phyloP scores from a whole-genome alignment of 768 basidiomycete genomes.

The Glaciozyma martinii region DNA sequence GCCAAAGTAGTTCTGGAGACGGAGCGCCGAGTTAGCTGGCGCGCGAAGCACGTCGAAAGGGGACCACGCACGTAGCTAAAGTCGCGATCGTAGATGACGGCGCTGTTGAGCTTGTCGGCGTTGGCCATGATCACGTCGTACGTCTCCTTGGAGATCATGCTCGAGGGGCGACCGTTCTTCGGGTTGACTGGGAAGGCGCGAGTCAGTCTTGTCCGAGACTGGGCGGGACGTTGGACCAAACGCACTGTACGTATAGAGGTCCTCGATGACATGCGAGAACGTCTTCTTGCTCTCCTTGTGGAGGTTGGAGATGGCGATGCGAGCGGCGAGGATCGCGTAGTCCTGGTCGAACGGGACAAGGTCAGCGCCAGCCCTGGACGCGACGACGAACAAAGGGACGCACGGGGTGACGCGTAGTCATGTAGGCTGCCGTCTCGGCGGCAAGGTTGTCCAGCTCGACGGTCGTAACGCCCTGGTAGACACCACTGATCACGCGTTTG shows the following conservation, averaged over 20 bases:
- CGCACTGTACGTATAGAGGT: constrained; percentile 76
- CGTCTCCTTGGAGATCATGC: constrained; percentile 84
- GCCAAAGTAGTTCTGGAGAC: constrained; percentile 55
- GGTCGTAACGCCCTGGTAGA: constrained; percentile 92
- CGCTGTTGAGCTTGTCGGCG: constrained; percentile 73
- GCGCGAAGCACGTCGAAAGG: too few relatives aligned
- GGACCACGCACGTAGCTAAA: constrained; percentile 74
- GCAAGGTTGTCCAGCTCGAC: constrained; percentile 68
- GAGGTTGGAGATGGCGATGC: constrained; percentile 95
- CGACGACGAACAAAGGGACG: background rate
- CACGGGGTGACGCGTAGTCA: constrained; percentile 56
- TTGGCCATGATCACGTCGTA: constrained; percentile 74
- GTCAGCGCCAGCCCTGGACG: background rate
- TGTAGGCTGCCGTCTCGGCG: constrained; percentile 72
- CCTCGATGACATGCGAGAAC: constrained; percentile 83
- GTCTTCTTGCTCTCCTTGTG: constrained; percentile 99
- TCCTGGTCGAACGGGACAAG: constrained; percentile 49
- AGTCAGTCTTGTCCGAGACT: background rate
- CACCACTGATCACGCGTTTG: constrained; percentile 66
- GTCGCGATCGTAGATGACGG: constrained; percentile 96
- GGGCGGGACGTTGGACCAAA: background rate
- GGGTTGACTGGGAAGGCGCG: constrained; percentile 63
- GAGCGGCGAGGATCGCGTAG: constrained; percentile 94
- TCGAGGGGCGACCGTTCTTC: constrained; percentile 74
- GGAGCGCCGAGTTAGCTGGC: background rate